Evolutionary conservation across 2,329 filamentous ascomycete genomes (phyloP), one percentile per base, ranked within the genome.

Genomic region (Colletotrichum brevisporum): DNA sequence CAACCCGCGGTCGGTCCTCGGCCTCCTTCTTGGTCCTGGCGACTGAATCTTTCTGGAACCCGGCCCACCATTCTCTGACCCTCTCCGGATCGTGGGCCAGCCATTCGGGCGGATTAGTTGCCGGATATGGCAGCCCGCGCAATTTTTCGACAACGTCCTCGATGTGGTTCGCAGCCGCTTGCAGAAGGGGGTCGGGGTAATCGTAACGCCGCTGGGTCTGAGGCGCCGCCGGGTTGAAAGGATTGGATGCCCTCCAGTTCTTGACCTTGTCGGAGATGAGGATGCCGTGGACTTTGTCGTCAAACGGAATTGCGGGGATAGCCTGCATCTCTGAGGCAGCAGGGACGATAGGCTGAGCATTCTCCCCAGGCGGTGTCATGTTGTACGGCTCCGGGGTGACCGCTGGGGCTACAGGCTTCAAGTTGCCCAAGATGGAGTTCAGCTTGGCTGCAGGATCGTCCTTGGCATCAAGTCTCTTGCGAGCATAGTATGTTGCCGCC

Each of bases 31-130:
- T 81, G 54, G 83, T 78, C 53, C 79, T 80, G 1, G 76, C 74
- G 9, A 80, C 76, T 13, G 75, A 53, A 59, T 83, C 83, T 67
- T 79, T 82, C 63, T 82, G 81, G 70, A 83, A 85, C 0, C 85
- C 86, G 12, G 83, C 76, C 79, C 83, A 85, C 87, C 88, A 90
- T 70, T 87, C 83, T 10, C 83, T 82, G 0, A 84, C 79, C 69
- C 82, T 82, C 39, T 83, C 83, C 3, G 82, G 76, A 39, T 85
- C 81, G 24, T 83, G 77, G 10, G 77, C 78, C 71, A 89, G 82
- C 82, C 86, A 88, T 18, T 83, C 82, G 1, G 88, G 87, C 4
- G 88, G 85, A 51, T 85, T 82, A 1, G 75, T 83, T 2, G 87
- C 78, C 15, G 86, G 87, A 69, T 81, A 87, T 6, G 85, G 81